Percentiles rank a stretch among this genome's conserved stretches.
These are phyloP conservation scores for Wickerhamomyces xylosicus DNA, from an alignment of 805 yeast species.

Conservation along the genomic window DNA sequence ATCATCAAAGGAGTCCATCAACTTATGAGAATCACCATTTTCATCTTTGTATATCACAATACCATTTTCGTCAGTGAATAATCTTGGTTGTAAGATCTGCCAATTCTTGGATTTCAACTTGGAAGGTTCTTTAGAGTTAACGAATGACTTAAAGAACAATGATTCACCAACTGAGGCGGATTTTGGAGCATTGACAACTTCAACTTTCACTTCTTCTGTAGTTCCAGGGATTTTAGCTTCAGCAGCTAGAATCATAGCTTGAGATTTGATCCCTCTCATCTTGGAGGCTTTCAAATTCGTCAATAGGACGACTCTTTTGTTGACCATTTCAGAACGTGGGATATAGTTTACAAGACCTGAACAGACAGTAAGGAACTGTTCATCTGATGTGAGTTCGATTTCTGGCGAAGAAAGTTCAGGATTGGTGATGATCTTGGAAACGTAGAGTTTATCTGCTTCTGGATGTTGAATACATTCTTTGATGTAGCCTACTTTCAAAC, in stretches of 20 bases:
- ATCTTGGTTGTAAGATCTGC: not conserved
- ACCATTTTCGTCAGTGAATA: constrained; percentile 1
- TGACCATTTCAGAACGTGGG: constrained; percentile 26
- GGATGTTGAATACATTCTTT: constrained; percentile 36
- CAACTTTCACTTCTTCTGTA: constrained; percentile 22
- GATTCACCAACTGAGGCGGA: constrained; percentile 27
- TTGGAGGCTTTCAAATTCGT: constrained; percentile 51
- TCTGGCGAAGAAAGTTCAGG: not conserved
- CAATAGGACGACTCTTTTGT: constrained; percentile 38
- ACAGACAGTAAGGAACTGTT: constrained; percentile 33
- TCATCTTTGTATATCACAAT: not conserved
- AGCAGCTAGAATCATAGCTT: constrained; percentile 64
- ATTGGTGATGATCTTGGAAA: constrained; percentile 31
- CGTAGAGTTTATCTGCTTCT: constrained; percentile 49
- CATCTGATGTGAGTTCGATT: constrained; percentile 5
- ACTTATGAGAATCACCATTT: not conserved
- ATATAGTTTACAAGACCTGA: constrained; percentile 46
- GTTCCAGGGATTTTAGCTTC: constrained; percentile 16
- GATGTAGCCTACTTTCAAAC: constrained; percentile 39
- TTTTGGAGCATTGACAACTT: constrained; percentile 36
- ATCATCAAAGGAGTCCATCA: too few relatives aligned
- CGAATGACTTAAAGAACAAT: constrained; percentile 26
- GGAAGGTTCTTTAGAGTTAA: constrained; percentile 3
- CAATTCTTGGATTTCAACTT: constrained; percentile 1
- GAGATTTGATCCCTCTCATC: constrained; percentile 51